Evolutionary conservation across 2,329 filamentous ascomycete genomes (phyloP), one percentile per base, ranked within the genome.

Genomic region (Calonectria crousiana): DNA sequence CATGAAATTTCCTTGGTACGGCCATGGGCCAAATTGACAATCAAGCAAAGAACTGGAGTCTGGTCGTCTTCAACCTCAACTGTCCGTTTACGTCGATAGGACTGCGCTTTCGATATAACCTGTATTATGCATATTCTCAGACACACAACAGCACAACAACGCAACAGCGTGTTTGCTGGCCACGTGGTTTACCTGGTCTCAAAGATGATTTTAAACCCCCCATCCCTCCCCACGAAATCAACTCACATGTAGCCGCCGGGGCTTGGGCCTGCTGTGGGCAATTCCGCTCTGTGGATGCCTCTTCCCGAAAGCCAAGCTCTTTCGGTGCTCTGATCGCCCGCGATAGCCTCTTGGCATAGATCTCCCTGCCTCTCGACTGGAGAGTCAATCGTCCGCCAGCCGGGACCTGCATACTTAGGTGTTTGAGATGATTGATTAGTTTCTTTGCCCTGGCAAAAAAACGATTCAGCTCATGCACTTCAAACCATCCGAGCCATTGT

Each of bases 391-490:
- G 38, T 44, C 32, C 26, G 30, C 41, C 16, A 28, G 34, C 26
- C 51, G 41, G 58, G 67, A 26, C 66, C 49, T 69, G 52, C 68
- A 72, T 67, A 58, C 28, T 76, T 74, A 69, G 74, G 67, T 67
- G 70, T 79, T 79, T 79, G 64, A 75, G 69, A 67, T 58, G 70
- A 16, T 14, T 52, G 72, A 74, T 71, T 74, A 77, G 78, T 67
- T 75, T 72, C 41, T 44, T 16, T 56, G 60, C 44, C 75, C 62
- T 74, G 56, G 69, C 69, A 67, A 67, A n/a, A n/a, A 53, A 28
- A 65, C 38, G 74, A 13, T 73, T 78, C 78, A 80, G 78, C 78
- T 78, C 74, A 73, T 75, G 77, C 76, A 77, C 28, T 36, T 18
- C 30, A 32, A 10, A 44, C 41, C n/a, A 56, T 41, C 66, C 68